Base-by-base conservation (phyloP, 1,284 basidiomycete species). In the Ustilago xerochloae region DNA sequence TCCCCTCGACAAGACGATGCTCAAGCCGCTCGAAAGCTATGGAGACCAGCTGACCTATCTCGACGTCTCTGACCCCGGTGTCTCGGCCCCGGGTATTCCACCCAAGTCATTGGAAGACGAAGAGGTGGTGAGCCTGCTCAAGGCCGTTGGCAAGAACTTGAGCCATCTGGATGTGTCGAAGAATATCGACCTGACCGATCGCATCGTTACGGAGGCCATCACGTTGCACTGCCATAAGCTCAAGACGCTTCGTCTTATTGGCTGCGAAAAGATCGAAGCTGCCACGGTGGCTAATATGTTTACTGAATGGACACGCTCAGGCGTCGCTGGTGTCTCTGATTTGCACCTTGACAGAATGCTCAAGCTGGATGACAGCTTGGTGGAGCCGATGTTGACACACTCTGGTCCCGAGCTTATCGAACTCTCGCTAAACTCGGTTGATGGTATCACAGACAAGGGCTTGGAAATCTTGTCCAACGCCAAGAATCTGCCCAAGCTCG, bases 361-460 rank as follows among this genome's bases (percentile, higher is more conserved):
- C 41, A 85, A 86, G 15, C 86, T 96, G 6, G 86, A 87, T 15
- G 87, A 87, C 33, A 85, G 85, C 1, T 88, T 93, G 0, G 86
- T 98, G 4, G 77, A 79, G 0, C 64, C 93, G 0, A 78, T 97
- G 24, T 84, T 97, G 30, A 82, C 84, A 10, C 93, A 95, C 79
- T 93, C 92, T 3, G 90, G 90, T 0, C 45, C 75, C 6, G 84
- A 86, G 1, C 86, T 98, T n/a, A 85, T 87, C 50, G 81, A 87
- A 26, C 87, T 98, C 26, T 89, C 89, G 71, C 88, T 99, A 75
- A 92, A 94, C 64, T 84, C 91, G 89, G 36, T 92, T 90, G 91
- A 90, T 88, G 79, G 87, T 0, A 87, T 90, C 1, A 87, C 88
- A 0, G 87, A 88, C 32, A 88, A 89, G 10, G 87, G 88, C 1